These are phyloP conservation scores for Staphylotrichum tortipilum DNA, from an alignment of 495 filamentous ascomycete genomes.

Conservation along the genomic window DNA sequence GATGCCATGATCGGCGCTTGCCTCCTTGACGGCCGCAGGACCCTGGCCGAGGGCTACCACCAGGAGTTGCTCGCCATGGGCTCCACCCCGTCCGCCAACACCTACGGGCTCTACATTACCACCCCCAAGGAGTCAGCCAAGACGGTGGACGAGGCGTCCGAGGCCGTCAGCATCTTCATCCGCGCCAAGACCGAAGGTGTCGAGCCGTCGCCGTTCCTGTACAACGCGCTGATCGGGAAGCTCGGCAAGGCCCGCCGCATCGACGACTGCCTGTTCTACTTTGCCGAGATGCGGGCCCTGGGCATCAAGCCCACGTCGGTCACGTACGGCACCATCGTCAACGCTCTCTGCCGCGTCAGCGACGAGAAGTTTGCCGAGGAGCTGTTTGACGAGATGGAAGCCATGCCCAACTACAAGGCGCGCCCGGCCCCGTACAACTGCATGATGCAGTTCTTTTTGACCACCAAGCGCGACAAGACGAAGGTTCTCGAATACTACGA, in stretches of 20 bases:
- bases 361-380: conserved; percentile 97
- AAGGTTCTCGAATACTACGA: conserved; percentile 96
- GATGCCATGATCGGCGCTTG: conserved; percentile 95
- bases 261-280: conserved; percentile 96
- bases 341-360: conserved; percentile 91
- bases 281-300: conserved; percentile 87
- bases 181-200: conserved; percentile 90
- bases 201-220: conserved; percentile 90
- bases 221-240: conserved; percentile 97
- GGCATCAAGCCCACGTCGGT: conserved; percentile 94
- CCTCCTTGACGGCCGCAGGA: conserved; percentile 71
- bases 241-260: conserved; percentile 95
- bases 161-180: conserved; percentile 94
- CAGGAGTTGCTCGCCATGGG: conserved; percentile 83
- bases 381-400: conserved; percentile 98
- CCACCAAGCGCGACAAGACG: conserved; percentile 85
- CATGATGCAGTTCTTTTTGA: conserved; percentile 98
- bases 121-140: conserved; percentile 93
- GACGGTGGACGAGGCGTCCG: conserved; percentile 93
- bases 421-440: conserved; percentile 95
- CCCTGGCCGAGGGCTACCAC: conserved; percentile 74
- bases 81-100: conserved; percentile 87
- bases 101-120: conserved; percentile 95
- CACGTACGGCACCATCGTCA: conserved; percentile 96
- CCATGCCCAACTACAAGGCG: conserved; percentile 97